These are phyloP conservation scores for Myxozyma neglecta DNA, from an alignment of 805 yeast species.

Conservation along the genomic window DNA sequence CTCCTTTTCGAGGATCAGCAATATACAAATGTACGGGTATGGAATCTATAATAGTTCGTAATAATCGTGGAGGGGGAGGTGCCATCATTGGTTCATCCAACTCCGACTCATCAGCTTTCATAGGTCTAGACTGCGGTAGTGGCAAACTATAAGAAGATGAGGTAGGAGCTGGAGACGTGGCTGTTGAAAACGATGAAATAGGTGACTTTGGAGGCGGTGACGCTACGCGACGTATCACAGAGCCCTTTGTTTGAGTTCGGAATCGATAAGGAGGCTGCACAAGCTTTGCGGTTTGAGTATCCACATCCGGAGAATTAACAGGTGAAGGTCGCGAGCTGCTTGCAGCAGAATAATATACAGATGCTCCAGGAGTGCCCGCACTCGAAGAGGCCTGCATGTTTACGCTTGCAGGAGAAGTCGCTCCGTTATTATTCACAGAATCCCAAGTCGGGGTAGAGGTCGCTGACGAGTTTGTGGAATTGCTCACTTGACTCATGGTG, in stretches of 20 bases:
- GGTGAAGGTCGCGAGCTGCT: constrained; percentile 9
- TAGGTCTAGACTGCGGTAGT: background rate
- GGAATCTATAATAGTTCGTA: constrained; percentile 39
- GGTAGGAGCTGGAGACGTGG: constrained; percentile 10
- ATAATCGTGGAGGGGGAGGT: constrained; percentile 25
- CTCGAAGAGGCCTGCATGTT: background rate
- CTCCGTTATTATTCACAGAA: background rate
- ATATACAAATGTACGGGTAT: constrained; percentile 41
- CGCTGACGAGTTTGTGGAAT: constrained; percentile 4
- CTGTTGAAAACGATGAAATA: constrained; percentile 21
- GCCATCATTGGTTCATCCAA: constrained; percentile 6
- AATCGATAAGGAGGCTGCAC: background rate
- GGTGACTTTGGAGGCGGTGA: constrained; percentile 30
- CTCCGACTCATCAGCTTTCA: background rate
- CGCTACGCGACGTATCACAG: background rate
- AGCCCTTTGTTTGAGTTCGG: background rate
- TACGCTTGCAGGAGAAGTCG: background rate
- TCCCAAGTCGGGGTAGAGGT: constrained; percentile 16
- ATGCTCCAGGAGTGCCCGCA: constrained; percentile 4
- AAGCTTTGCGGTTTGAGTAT: background rate
- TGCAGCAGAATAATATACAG: background rate
- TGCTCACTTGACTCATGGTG: constrained; percentile 1
- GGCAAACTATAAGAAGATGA: background rate
- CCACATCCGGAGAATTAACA: constrained; percentile 9
- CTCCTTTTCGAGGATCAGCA: constrained; percentile 38